Evolutionary conservation across 2,329 filamentous ascomycete genomes (phyloP), one percentile per base, ranked within the genome.

Genomic region (Colletotrichum sp.): DNA sequence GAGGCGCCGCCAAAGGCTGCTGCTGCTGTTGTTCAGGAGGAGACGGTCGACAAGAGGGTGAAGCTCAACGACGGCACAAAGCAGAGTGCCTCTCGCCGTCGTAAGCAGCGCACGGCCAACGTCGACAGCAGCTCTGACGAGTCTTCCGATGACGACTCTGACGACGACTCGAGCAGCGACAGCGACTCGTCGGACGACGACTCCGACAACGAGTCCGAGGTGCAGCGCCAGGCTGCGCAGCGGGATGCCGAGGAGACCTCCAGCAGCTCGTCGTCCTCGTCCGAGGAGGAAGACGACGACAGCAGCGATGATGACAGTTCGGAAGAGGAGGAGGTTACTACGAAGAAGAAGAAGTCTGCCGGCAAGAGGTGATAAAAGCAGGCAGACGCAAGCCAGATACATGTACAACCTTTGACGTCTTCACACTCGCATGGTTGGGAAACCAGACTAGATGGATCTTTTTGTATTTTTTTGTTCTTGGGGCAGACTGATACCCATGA

Each of bases 61-160:
- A 86, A 86, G 79, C 82, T 87, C 74, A 89, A 87, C 72, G 89
- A 90, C 49, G 86, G 85, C 10, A 83, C 87, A 34, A 84, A 86
- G 69, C 92, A 90, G 15, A 65, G 32, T n/a, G 84, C 86, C 89
- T 68, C 86, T 79, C 84, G 87, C 71, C 84, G 86, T 75, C 84
- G 89, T 75, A 93, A 93, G 81, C 83, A 87, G 69, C 87, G 90
- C n/a, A 85, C 85, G 13, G 86, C 85, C 69, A 81, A 86, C 21
- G 87, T 88, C 32, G 86, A 88, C 74, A 80, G 79, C 82, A 85
- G 83, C 60, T 84, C 82, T 7, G 84, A 83, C 57, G 84, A 82
- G 0, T 72, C 75, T 24, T 80, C 80, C 32, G 81, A 80, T 30
- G 84, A 82, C 63, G 77, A 77, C 52, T 75, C 74, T 32, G 77